Evolutionary conservation across 2,329 filamentous ascomycete genomes (phyloP), one percentile per base, ranked within the genome.

Genomic region (Ceratocystiopsis sp.): DNA sequence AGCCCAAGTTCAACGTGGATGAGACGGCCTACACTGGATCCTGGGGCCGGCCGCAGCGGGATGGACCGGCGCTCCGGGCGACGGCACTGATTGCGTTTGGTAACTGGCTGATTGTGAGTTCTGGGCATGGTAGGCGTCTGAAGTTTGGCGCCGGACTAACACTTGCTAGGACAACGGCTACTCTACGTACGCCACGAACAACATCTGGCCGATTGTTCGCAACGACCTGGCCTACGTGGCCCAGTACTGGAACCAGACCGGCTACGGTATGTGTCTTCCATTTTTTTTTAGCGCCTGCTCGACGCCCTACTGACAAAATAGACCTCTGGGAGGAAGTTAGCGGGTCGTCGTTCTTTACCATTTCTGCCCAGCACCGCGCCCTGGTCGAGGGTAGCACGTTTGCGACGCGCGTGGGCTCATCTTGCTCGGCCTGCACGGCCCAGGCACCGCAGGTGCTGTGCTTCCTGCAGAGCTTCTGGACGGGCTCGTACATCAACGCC

Each of bases 241-340:
- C 1, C 73, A 84, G 54, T 83, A 84, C 61, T 34, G 33, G 33
- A 34, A 34, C 13, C 33, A 34, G 33, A 34, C 33, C 4, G 33
- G 33, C 3, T 34, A 34, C 53, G 84, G 43, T 45, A 16, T 8
- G 43, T 36, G 19, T 6, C 16, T 21, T 19, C 29, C 2, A 10
- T 32, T 3, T 18, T 14, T 41, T 5, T 15, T 7, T n/a, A 5
- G 21, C 7, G 19, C 33, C 16, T 29, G 14, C 39, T 21, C 18
- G 16, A 13, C 16, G 2, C n/a, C 16, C 7, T 19, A 12, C 36
- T 19, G 11, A 25, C 34, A 4, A 2, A 3, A 35, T 13, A 42
- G 40, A 93, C 57, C 68, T 93, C 3, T 91, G 84, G 84, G 84
- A 91, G 57, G 84, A 91, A 57, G 73, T 87, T 14, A 64, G 67